Percentiles rank a stretch among this genome's conserved stretches.
Conservation (phyloP, 1,284 basidiomycete species). For the Tilletiopsis washingtonensis region DNA sequence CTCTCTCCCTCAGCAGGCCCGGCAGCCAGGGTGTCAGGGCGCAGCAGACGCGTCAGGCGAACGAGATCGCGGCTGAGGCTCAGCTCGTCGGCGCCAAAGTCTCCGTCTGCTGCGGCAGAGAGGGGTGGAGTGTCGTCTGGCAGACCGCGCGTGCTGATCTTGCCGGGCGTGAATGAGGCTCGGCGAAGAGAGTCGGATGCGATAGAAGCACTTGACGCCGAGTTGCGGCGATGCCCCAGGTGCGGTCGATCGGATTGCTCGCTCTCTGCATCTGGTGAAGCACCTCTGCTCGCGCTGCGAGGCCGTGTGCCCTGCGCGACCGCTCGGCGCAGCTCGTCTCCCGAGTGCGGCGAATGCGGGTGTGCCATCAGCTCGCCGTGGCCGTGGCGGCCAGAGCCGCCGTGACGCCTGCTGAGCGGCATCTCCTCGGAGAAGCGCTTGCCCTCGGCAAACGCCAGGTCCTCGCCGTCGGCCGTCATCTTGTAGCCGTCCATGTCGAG, state of each 20-base stretch:
- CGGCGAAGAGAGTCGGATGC: too few relatives aligned
- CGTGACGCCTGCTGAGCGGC: conserved; percentile 35
- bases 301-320: background rate
- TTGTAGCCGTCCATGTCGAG: conserved; percentile 48
- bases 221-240: background rate
- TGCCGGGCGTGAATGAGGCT: too few relatives aligned
- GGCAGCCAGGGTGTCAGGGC: too few relatives aligned
- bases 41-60: background rate
- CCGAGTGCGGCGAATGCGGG: background rate
- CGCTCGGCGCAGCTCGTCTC: background rate
- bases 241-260: too few relatives aligned
- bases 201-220: background rate
- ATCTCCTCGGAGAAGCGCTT: conserved; percentile 42
- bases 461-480: conserved; percentile 38
- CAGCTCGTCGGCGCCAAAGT: background rate
- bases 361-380: conserved; percentile 3
- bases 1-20: too few relatives aligned
- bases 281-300: background rate
- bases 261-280: background rate
- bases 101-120: too few relatives aligned
- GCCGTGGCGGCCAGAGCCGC: conserved; percentile 31
- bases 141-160: too few relatives aligned
- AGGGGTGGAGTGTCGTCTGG: too few relatives aligned
- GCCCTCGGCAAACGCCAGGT: conserved; percentile 31
- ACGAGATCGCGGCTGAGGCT: conserved; percentile 3